Base-by-base conservation (phyloP, 83 land plant species). In the Picea abies region DNA sequence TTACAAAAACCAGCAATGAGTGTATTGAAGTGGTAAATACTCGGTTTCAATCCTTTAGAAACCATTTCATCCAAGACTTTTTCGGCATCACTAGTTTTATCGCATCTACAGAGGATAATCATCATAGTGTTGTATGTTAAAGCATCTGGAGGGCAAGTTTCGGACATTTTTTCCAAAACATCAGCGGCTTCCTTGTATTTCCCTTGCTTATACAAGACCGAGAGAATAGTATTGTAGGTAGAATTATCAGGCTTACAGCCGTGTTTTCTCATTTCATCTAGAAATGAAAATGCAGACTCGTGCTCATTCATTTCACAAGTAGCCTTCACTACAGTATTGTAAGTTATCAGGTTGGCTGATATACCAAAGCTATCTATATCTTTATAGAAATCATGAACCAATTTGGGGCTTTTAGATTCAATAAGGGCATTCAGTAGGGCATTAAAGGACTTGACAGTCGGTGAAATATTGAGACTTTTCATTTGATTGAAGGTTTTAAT, bases 1-100 rank as follows among this genome's bases (percentile, higher is more conserved):
- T 75, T 83, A 66, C 90, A 89, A 49, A 88, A 81, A 32, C 90
- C 88, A 83, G 85, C 89, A 64, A 91, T 84, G 73, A 88, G 78
- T 64, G 85, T 86, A 76, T 84, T 87, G 64, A 84, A 91, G 60
- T 86, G 77, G 56, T 84, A 87, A 47, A 61, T 76, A 76, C 88
- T 87, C 5, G 84, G 89, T 35, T 84, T 81, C 15, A 69, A 77
- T 23, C 88, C 90, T 60, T 80, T 88, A 52, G 84, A 84, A 25
- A 63, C 63, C 90, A 91, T 88, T 35, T 83, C 63, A 41, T 81
- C 58, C 91, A 88, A 90, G 35, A 90, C 19, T 41, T 62, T 83
- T 78, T 72, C 60, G 3, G 89, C 91, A 20, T 85, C 85, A 29
- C 85, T 82, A 17, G 87, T 41, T 61, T 83, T 87, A 22, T 85